Conservation (phyloP, 2,329 filamentous ascomycete genomes). For the Cercospora sesami region DNA sequence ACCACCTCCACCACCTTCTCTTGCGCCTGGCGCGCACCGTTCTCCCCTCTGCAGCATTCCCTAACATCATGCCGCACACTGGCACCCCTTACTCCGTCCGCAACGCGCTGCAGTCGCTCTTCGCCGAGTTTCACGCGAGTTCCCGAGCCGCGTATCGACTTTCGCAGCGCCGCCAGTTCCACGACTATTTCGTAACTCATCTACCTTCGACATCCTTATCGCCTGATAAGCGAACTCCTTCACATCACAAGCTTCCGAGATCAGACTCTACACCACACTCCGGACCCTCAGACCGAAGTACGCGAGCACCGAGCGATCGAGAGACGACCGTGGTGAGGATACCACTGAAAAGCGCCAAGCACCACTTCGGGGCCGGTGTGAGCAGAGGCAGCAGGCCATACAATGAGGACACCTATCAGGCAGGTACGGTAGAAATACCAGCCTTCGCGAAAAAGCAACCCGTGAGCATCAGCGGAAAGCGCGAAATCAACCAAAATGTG, state of each 20-base stretch:
- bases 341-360: slow-evolving; percentile 87
- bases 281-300: slow-evolving; percentile 31
- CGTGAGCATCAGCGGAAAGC: slow-evolving; percentile 55
- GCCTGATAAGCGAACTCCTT: slow-evolving; percentile 62
- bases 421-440: slow-evolving; percentile 87
- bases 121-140: slow-evolving; percentile 23
- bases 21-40: slow-evolving; percentile 23
- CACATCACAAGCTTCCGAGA: slow-evolving; percentile 82
- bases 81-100: slow-evolving; percentile 35
- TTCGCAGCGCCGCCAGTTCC: slow-evolving; percentile 58
- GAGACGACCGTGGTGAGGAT: slow-evolving; percentile 95
- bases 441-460: slow-evolving; percentile 86
- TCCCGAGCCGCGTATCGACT: slow-evolving; percentile 8
- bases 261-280: slow-evolving; percentile 79
- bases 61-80: slow-evolving; percentile 32
- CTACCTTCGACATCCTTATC: slow-evolving; percentile 90
- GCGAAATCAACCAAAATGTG: slow-evolving; percentile 36
- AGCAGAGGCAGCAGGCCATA: slow-evolving; percentile 80
- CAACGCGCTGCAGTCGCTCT: slow-evolving; percentile 32
- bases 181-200: slow-evolving; percentile 97
- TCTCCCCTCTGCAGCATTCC: neutral
- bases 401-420: slow-evolving; percentile 93
- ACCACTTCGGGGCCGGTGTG: slow-evolving; percentile 83
- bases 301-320: slow-evolving; percentile 47
- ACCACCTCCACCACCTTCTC: neutral